Evolutionary conservation across 129 eudicot genomes (phyloP), one percentile per base, ranked within the genome.

Genomic region (Solidago caesia): DNA sequence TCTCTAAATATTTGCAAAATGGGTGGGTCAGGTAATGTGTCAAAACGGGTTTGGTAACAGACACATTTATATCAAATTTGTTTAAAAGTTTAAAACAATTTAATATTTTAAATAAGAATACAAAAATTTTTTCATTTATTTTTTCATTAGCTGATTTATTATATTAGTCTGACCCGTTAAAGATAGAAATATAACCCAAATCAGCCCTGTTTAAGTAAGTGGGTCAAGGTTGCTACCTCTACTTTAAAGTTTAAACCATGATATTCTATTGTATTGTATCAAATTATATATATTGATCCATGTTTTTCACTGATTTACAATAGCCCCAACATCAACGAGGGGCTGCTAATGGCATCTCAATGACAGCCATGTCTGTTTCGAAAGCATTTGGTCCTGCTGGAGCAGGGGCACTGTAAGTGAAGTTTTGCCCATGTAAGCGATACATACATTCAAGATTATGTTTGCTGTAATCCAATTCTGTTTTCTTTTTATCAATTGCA

Each of bases 301-400:
- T 44, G 1, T 67, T 26, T 67, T 4, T 8, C 5, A 60, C 7
- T 60, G 4, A 33, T 11, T 21, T n/a, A 29, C 58, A 27, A 15
- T 16, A 70, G 81, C 76, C 76, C 6, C 81, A 77, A 47, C 81
- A 77, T 72, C 71, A 77, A 43, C 15, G 81, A 48, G 81, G 81
- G 48, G 81, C 81, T 77, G 81, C 81, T 6, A 77, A 77, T 69
- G 81, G 81, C 29, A 59, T 77, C 61, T 77, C 81, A n/a, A 44
- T 77, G 81, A 77, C 81, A 48, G 81, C 81, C 67, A 77, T 77
- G 76, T 77, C 81, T 47, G 63, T 77, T 63, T 57, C 81, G 29
- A 77, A 77, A 70, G 81, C 81, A 47, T 48, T 77, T 77, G 81
- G 81, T 70, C 81, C 81, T 2, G 75, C 81, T 68, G 81, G 81